Evolutionary conservation across 176 grass and related monocot species (phyloP), one percentile per base, ranked within the genome.

Genomic region (Lolium rigidum): DNA sequence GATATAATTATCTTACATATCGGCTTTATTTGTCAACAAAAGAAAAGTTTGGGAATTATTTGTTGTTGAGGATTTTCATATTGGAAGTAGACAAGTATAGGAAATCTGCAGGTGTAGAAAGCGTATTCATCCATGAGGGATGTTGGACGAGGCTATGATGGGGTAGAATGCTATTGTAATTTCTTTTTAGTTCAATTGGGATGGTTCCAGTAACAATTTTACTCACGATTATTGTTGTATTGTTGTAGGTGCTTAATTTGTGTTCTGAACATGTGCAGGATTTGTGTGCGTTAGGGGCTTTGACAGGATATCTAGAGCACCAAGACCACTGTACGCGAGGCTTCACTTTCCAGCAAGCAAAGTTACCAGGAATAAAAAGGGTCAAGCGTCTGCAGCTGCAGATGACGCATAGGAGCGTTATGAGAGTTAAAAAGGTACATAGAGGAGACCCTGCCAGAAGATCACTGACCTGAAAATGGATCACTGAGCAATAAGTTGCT

Each of bases 241-340:
- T 37, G 28, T 66, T 2, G 9, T 38, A 59, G 56, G 77, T 76
- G 15, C 56, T 24, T 74, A 56, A 56, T n/a, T 12, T 12, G 26
- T 37, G 43, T 50, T 74, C 8, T 7, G 20, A 63, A 69, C 35
- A 31, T 85, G 59, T 82, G 83, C 74, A 92, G 90, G 90, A 80
- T 92, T 86, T 88, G 90, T 92, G 60, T 92, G 90, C 61, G 90
- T 92, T 64, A 92, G 90, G 67, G 90, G 90, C 68, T 92, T 92
- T 67, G 90, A 92, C 66, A 80, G 57, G 50, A 86, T 49, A 75
- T 86, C 86, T 62, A 86, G 90, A 63, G 90, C 90, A 61, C 90
- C 90, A 25, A 92, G 80, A 74, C 90, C 90, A 48, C 90, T 92
- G 6, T 92, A 92, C 55, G 90, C 90, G 46, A 83, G 90, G 43